Evolutionary conservation across 75 land plant species (phyloP), one percentile per base, ranked within the genome.

Genomic region (Selaginella tamariscina): DNA sequence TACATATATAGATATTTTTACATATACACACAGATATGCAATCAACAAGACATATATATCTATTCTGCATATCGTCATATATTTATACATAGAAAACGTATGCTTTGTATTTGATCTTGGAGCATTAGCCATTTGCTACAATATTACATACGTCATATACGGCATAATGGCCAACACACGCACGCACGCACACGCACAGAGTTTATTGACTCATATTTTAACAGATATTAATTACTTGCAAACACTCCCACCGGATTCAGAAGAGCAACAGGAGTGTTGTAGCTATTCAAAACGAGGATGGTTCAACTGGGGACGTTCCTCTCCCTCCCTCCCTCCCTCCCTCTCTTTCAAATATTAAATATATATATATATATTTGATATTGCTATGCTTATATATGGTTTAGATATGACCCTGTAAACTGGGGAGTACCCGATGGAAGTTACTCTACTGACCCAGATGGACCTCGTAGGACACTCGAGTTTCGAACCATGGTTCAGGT

Each of bases 351-450:
- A n/a, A n/a, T n/a, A n/a, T n/a, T n/a, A n/a, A n/a, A n/a, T n/a
- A n/a, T n/a, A n/a, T n/a, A n/a, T n/a, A 15, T 39, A 39, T 5
- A 39, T 2, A 20, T 44, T 31, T 18, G 67, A 18, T n/a, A 2
- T 15, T 32, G 32, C 13, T 21, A 24, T 31, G 18, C 31, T 54
- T 69, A 31, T 22, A 33, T 2, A 54, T 67, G 27, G 65, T 59
- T 8, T 63, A 93, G 98, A 39, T 93, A 93, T 74, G 81, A 93
- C 68, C 98, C 98, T 56, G 85, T 89, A 44, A 69, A 86, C 26
- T 93, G 95, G 95, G 95, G 98, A 32, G 95, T 93, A 30, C 98
- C 98, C 27, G 92, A 93, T 71, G 98, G 98, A 66, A 93, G 90
- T 70, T 93, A 93, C 77, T 79, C 98, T 26, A 84, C 81, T 64